Base-by-base conservation (phyloP, 306 rosid species). In the Inga leiocalycina region DNA sequence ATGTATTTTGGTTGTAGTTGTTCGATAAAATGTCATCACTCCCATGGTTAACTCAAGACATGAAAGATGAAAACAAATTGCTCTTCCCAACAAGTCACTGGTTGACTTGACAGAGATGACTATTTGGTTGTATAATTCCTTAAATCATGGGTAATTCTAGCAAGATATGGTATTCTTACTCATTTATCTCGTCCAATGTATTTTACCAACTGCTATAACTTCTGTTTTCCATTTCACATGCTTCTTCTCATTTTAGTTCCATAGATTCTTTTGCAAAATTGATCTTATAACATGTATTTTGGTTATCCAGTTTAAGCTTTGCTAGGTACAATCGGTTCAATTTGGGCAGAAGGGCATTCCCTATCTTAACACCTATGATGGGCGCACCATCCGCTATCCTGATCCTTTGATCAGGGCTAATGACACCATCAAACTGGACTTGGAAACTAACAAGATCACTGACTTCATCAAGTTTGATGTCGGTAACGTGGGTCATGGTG, bases 361-460 rank as follows among this genome's bases (percentile, higher is more conserved):
- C 13, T 87, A 88, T 69, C 56, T 91, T 24, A 90, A 93, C 86
- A 91, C 93, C 51, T 91, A 86, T 39, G 95, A 91, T 75, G 95
- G 93, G 4, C 86, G 97, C 48, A 90, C 93, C 30, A 93, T 91
- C 85, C 91, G 94, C 62, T 93, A 93, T 68, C 97, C 94, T 1
- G 97, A 93, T 84, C 97, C 97, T 0, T 52, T 90, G 0, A 93
- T 91, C 65, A 93, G 82, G 89, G 95, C 95, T 8, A 92, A 94
- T 22, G 97, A 94, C 90, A 94, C 98, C 22, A 86, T 94, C 86
- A 92, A 94, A 84, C 88, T 92, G 39, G 97, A 92, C 78, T 84
- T 91, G 34, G 97, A 91, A 85, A 83, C 65, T 74, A 91, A 91
- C 87, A 92, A 91, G 88, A 85, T 91, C 70, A 52, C 83, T 0